Evolutionary conservation across 768 basidiomycete genomes (phyloP), one percentile per base, ranked within the genome.

Genomic region (Mycena maculata): DNA sequence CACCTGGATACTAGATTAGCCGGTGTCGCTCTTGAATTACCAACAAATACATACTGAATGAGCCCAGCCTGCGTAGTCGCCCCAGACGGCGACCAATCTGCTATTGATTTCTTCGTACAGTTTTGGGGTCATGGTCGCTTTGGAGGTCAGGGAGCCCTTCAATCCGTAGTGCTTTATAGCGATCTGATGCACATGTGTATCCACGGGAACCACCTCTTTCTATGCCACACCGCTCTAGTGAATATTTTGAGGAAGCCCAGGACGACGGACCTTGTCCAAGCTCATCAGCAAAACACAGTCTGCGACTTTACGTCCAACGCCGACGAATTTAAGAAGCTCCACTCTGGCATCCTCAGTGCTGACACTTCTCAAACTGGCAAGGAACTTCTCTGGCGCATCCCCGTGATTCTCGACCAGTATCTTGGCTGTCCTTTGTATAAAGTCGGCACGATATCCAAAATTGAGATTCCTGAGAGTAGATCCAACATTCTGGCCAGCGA

Each of bases 231-330:
- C 56, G 64, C 30, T 55, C 39, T 38, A 52, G 53, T 39, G 30
- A 49, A 12, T 48, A 44, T 39, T 23, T 22, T 10, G 38, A 12
- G 1, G 12, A 13, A 38, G 36, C 30, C 20, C 36, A 20, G 44
- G 15, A 15, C 23, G 52, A 70, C 63, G 10, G 66, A 94, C 94
- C 86, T 96, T 94, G 79, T 97, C 92, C 63, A 96, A 76, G 73
- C 93, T 94, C 95, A 98, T 97, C 18, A 98, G 81, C 55, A 98
- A 79, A 30, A 98, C 81, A 73, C 98, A 99, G 75, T 99, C 98
- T 3, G 97, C 97, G 0, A 99, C 98, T 76, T 99, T 99, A 38
- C 94, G 85, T 7, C 98, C 98, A 1, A 99, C 97, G 0, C 98
- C 98, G 47, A 92, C 85, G 61, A 98, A 89, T 73, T 87, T 90